A percentile compares a stretch with the other conserved stretches of the same genome.
Conservation (phyloP, 2,329 filamentous ascomycete species). For the Coniella vitis region DNA sequence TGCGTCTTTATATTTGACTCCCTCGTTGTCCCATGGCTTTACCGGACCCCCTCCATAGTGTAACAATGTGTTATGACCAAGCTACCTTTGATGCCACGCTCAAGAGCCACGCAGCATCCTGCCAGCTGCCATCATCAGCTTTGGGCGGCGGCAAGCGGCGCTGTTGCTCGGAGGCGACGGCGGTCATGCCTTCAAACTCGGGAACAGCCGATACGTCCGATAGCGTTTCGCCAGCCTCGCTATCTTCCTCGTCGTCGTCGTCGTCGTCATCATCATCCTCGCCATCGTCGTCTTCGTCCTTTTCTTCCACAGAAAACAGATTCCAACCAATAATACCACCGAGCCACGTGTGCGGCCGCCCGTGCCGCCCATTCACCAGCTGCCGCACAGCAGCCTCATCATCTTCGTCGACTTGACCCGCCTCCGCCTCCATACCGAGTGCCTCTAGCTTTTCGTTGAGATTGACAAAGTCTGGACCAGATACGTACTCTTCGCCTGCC, state of each 20-base stretch:
- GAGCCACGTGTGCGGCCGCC: constrained; percentile 52
- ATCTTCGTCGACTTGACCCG: constrained; percentile 42
- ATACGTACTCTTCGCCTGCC: constrained; percentile 23
- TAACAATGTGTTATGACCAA: constrained; percentile 12
- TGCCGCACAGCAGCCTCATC: constrained; percentile 54
- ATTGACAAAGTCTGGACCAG: constrained; percentile 57
- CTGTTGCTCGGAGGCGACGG: constrained; percentile 31
- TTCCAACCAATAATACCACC: constrained; percentile 52
- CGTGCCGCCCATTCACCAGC: constrained; percentile 44
- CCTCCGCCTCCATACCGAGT: constrained; percentile 39
- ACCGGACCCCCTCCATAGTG: too few species aligned
- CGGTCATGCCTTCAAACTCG: constrained; percentile 35
- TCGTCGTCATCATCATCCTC: constrained; percentile 45
- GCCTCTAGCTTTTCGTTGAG: constrained; percentile 53
- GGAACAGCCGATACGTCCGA: constrained; percentile 16
- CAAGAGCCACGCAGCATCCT: constrained; percentile 61
- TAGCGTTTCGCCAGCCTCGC: constrained; percentile 12
- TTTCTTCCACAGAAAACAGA: constrained; percentile 56
- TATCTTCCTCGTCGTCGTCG: constrained; percentile 20
- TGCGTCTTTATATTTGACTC: too few species aligned
- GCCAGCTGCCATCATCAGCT: constrained; percentile 54
- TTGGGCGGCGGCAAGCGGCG: constrained; percentile 39
- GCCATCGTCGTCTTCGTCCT: constrained; percentile 52
- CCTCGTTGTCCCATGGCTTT: too few species aligned
- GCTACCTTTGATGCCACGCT: constrained; percentile 55